These are phyloP conservation scores for Paradendryphiella salina DNA, from an alignment of 2,329 filamentous ascomycete genomes.

Conservation along the genomic window DNA sequence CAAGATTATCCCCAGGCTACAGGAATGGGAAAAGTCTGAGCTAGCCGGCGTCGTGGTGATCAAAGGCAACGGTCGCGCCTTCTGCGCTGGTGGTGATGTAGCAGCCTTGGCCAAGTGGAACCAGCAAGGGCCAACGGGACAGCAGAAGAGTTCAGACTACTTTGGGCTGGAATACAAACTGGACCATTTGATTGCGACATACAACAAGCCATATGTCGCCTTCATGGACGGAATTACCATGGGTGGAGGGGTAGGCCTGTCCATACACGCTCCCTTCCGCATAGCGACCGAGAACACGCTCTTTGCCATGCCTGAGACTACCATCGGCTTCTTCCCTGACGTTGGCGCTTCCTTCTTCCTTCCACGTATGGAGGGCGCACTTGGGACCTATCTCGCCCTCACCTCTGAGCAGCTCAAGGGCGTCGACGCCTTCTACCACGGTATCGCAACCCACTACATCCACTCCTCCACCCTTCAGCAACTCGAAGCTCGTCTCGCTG, in stretches of 20 bases:
- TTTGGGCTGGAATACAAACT: conserved; percentile 96
- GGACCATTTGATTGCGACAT: conserved; percentile 93
- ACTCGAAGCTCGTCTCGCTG: conserved; percentile 82
- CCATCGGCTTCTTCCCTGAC: conserved; percentile 97
- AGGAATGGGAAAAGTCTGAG: conserved; percentile 94
- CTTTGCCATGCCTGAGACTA: conserved; percentile 98
- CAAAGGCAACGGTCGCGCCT: conserved; percentile 83
- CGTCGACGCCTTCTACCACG: conserved; percentile 84
- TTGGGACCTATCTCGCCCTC: conserved; percentile 90
- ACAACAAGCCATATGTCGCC: conserved; percentile 87
- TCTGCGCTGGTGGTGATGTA: conserved; percentile 95
- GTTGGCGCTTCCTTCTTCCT: conserved; percentile 97
- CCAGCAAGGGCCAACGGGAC: conserved; percentile 66
- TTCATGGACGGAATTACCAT: conserved; percentile 99
- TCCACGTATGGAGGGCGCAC: conserved; percentile 79
- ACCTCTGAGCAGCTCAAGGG: conserved; percentile 84
- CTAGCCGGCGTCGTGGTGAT: conserved; percentile 91
- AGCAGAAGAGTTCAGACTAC: conserved; percentile 77
- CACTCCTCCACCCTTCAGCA: conserved; percentile 83
- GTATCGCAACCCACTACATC: conserved; percentile 93
- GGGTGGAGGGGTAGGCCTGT: conserved; percentile 94
- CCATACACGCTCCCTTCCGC: conserved; percentile 90
- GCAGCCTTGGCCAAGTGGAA: conserved; percentile 76
- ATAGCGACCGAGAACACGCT: conserved; percentile 95
- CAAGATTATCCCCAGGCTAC: conserved; percentile 86